A percentile compares a stretch with the other conserved stretches of the same genome.
Evolutionary conservation across 352 stramenopile genomes (phyloP).

Genomic region (Phytophthora podocarpi): DNA sequence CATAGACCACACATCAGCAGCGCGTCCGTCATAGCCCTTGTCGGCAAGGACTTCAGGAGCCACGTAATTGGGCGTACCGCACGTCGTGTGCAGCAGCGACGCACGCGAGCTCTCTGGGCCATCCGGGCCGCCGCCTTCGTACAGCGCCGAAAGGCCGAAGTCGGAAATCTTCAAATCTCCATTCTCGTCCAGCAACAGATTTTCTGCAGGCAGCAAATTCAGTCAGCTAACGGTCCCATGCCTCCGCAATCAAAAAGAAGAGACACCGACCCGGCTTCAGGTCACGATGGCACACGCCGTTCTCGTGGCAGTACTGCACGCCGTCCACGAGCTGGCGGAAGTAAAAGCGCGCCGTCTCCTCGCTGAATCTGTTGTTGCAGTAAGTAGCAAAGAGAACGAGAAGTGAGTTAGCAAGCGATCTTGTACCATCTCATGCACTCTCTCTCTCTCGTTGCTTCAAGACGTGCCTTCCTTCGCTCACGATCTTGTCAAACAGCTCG

Average conservation of each 20-base stretch:
- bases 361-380: constrained; percentile 81
- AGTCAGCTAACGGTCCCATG: not conserved
- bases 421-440: constrained; percentile 17
- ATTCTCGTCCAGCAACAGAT: constrained; percentile 96
- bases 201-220: constrained; percentile 62
- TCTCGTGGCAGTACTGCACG: constrained; percentile 97
- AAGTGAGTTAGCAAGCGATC: constrained; percentile 28
- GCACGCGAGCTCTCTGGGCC: constrained; percentile 85
- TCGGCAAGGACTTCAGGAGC: constrained; percentile 93
- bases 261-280: constrained; percentile 89
- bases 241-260: not conserved
- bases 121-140: constrained; percentile 82
- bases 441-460: not conserved
- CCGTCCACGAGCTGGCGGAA: constrained; percentile 98
- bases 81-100: constrained; percentile 95
- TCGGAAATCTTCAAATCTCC: constrained; percentile 99
- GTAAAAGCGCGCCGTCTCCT: constrained; percentile 97
- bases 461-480: constrained; percentile 87
- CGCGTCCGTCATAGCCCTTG: constrained; percentile 94
- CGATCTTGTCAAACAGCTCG: constrained; percentile 97
- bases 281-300: constrained; percentile 97
- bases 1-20: constrained; percentile 97
- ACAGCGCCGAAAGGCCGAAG: constrained; percentile 97
- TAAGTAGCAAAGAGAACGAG: not conserved
- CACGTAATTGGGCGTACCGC: constrained; percentile 98